Evolutionary conservation across 352 stramenopile genomes (phyloP).

Genomic region (Phytophthora boehmeriae): DNA sequence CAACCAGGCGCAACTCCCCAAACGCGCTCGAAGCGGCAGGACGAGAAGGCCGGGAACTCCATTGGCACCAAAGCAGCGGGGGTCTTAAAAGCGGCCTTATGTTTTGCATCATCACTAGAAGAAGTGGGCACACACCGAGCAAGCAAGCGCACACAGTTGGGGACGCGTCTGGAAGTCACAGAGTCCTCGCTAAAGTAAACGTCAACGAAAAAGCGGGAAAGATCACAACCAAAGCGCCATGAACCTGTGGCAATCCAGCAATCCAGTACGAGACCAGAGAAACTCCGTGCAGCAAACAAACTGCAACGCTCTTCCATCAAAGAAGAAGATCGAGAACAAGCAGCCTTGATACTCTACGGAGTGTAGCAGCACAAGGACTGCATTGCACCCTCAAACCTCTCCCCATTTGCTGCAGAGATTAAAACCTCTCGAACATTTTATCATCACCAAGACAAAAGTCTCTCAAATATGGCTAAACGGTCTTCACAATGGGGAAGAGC

Average conservation of each 20-base stretch:
- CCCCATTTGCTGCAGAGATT: slow-evolving; percentile 32
- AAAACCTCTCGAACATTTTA: slow-evolving; percentile 47
- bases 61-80: slow-evolving; percentile 8
- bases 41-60: slow-evolving; percentile 23
- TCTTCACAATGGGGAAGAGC: slow-evolving; percentile 45
- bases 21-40: slow-evolving; percentile 4
- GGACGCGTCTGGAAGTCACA: slow-evolving; percentile 8
- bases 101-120: slow-evolving; percentile 45
- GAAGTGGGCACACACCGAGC: slow-evolving; percentile 8
- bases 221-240: slow-evolving; percentile 23
- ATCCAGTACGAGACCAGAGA: slow-evolving; percentile 1
- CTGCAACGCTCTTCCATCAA: slow-evolving; percentile 28
- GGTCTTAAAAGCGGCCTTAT: slow-evolving; percentile 51
- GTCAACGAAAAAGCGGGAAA: slow-evolving; percentile 10
- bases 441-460: slow-evolving; percentile 36
- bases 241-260: slow-evolving; percentile 1
- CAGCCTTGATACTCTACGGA: background rate
- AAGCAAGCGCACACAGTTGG: slow-evolving; percentile 6
- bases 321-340: slow-evolving; percentile 15
- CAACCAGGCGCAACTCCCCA: slow-evolving; percentile 24
- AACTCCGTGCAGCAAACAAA: slow-evolving; percentile 10
- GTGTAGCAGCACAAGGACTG: background rate
- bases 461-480: slow-evolving; percentile 52
- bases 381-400: background rate
- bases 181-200: slow-evolving; percentile 1